Conservation (phyloP, 2,329 filamentous ascomycete genomes). For the Diaporthe vexans region DNA sequence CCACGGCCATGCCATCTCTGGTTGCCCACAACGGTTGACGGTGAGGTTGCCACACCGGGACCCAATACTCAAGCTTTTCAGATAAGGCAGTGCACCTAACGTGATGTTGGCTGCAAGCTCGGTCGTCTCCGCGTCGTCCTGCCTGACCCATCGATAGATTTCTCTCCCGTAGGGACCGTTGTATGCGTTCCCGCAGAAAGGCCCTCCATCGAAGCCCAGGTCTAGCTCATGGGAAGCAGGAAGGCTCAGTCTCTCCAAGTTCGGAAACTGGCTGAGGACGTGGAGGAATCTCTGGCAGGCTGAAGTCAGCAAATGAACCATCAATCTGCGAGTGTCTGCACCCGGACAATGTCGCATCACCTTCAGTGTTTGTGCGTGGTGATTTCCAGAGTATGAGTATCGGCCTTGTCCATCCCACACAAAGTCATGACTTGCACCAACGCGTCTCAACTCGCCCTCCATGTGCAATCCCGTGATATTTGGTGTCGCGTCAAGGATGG, state of each 20-base stretch:
- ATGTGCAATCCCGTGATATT: neutral
- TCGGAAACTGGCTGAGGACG: neutral
- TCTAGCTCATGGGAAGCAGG: neutral
- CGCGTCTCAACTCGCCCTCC: neutral
- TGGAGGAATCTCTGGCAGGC: neutral
- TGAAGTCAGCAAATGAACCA: neutral
- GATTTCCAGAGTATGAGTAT: neutral
- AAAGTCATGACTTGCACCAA: no score
- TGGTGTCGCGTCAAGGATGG: neutral
- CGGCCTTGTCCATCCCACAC: neutral
- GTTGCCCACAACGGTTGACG: neutral
- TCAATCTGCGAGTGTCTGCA: no score
- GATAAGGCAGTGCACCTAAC: neutral
- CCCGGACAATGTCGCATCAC: neutral
- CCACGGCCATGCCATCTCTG: slow-evolving; percentile 1
- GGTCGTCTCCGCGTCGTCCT: neutral
- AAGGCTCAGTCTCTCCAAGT: neutral
- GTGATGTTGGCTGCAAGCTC: neutral
- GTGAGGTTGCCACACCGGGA: neutral
- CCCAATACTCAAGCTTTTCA: neutral
- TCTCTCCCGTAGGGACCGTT: neutral
- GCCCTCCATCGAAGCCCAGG: neutral
- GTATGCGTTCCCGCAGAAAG: neutral
- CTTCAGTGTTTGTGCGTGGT: neutral
- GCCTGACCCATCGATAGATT: neutral